These are phyloP conservation scores for Fusarium globosum DNA, from an alignment of 2,329 filamentous ascomycete genomes.

Conservation along the genomic window DNA sequence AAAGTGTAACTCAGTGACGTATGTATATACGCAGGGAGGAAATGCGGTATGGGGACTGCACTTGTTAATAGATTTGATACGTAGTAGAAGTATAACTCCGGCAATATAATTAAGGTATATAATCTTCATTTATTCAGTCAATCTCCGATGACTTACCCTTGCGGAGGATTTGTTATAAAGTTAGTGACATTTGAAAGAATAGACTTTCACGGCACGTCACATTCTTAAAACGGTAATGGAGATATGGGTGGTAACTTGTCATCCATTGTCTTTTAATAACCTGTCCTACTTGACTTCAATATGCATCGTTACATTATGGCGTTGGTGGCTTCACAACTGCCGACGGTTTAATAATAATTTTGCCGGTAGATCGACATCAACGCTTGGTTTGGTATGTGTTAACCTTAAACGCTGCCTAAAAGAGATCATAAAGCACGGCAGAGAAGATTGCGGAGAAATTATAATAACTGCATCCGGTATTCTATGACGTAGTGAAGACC, in stretches of 20 bases:
- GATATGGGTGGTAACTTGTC: not conserved
- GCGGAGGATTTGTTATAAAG: accelerated
- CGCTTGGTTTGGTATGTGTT: not conserved
- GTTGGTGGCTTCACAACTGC: not conserved
- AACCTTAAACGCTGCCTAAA: not conserved
- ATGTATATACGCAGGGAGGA: not conserved
- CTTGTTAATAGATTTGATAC: accelerated
- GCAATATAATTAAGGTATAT: not conserved
- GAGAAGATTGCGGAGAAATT: not conserved
- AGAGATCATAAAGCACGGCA: not conserved
- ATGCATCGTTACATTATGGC: not conserved
- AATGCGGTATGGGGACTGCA: too few relatives aligned
- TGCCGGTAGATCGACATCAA: not conserved
- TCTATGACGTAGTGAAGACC: not conserved
- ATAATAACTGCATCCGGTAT: not conserved
- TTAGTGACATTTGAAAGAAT: accelerated
- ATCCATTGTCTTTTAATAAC: not conserved
- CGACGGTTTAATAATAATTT: not conserved
- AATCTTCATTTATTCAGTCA: too few relatives aligned
- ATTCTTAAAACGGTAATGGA: not conserved
- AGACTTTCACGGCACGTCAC: not conserved
- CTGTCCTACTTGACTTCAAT: too few relatives aligned
- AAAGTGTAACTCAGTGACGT: not conserved
- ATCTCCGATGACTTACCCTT: not conserved
- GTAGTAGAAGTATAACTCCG: accelerated